Evolutionary conservation across 495 filamentous ascomycete genomes (phyloP).

Genomic region (Daldinia vernicosa): DNA sequence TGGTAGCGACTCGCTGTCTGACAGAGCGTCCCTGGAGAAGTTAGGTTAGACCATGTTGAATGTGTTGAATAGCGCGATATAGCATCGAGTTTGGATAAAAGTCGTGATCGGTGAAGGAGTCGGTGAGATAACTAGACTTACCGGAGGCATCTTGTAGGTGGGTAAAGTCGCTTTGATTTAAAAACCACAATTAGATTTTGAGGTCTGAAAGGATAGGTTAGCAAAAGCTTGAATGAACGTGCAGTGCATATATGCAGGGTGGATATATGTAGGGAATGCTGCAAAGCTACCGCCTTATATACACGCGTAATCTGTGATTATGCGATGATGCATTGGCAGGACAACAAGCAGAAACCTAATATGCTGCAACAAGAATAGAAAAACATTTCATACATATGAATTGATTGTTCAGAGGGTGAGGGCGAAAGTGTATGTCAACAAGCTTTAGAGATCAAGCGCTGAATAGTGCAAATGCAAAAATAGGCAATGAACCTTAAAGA

Average conservation of each 20-base stretch:
- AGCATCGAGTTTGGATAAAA: conserved; percentile 4
- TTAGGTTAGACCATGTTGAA: conserved; percentile 23
- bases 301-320: conserved; percentile 11
- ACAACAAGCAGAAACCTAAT: background rate
- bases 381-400: conserved; percentile 32
- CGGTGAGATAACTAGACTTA: conserved; percentile 48
- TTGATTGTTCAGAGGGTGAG: conserved; percentile 26
- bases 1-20: conserved; percentile 69
- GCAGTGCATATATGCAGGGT: conserved; percentile 16
- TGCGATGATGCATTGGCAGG: background rate
- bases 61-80: conserved; percentile 11
- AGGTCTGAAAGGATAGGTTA: conserved; percentile 12
- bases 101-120: background rate
- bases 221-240: background rate
- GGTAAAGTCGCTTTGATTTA: conserved; percentile 22
- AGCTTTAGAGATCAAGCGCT: conserved; percentile 29
- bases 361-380: background rate
- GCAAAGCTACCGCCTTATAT: background rate
- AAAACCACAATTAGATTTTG: conserved; percentile 27
- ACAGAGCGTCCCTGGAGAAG: conserved; percentile 47
- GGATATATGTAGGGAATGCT: conserved; percentile 7
- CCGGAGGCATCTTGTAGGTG: conserved; percentile 59
- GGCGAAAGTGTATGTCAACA: conserved; percentile 32
- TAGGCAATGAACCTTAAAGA: conserved; percentile 26
- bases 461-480: conserved; percentile 17